phyloP scores from a whole-genome alignment of 345 rosid genomes.

The Bruguiera sexangula region DNA sequence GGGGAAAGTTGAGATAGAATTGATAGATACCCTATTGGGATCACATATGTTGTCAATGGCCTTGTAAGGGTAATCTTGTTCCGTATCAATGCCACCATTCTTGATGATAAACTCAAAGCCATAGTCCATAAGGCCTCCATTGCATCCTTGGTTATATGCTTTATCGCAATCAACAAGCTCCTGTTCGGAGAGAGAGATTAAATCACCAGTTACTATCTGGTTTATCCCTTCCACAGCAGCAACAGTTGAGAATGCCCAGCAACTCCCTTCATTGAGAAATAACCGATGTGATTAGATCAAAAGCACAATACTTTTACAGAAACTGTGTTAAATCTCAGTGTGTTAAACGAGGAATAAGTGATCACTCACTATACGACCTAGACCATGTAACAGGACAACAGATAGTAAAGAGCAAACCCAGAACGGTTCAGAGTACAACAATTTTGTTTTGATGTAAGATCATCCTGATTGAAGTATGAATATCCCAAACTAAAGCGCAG shows the following conservation, averaged over 20 bases:
- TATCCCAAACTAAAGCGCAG: too few species aligned
- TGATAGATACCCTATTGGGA: constrained; percentile 19
- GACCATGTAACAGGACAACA: too few species aligned
- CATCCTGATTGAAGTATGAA: too few species aligned
- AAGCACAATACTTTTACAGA: not conserved
- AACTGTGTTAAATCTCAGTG: not conserved
- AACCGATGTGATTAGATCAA: not conserved
- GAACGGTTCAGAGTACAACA: too few species aligned
- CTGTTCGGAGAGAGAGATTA: constrained; percentile 29
- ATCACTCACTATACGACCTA: too few species aligned
- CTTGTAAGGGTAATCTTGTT: constrained; percentile 26
- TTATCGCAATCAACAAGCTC: constrained; percentile 32
- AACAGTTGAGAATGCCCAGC: constrained; percentile 38
- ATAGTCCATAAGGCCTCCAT: constrained; percentile 37
- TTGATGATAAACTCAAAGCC: constrained; percentile 29
- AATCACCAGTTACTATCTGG: constrained; percentile 32
- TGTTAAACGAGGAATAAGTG: too few species aligned
- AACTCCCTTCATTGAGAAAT: constrained; percentile 21
- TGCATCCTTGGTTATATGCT: constrained; percentile 26
- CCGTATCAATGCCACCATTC: constrained; percentile 30
- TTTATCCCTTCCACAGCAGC: constrained; percentile 32
- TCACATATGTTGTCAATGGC: constrained; percentile 21
- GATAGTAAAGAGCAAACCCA: too few species aligned
- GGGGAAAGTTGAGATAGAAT: not conserved
- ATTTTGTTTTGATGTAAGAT: too few species aligned